Percentiles rank a stretch among this genome's conserved stretches.
Conservation (phyloP, 345 rosid genomes). For the Ceriops zippeliana region DNA sequence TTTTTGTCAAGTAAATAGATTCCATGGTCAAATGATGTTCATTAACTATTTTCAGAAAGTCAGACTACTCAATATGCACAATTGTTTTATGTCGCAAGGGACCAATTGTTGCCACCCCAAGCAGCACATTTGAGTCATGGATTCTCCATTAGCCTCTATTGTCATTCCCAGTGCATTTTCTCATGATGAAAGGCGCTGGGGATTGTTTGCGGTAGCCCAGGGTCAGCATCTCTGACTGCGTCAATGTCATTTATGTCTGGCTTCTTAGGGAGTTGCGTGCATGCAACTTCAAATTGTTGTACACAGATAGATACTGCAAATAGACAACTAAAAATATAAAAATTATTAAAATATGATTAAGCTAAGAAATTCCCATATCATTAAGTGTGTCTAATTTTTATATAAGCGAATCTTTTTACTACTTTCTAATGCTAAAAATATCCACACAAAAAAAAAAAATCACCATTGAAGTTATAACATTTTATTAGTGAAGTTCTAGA, state of each 20-base stretch:
- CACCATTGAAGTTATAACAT: no score
- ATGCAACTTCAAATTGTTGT: constrained; percentile 15
- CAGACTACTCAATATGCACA: no score
- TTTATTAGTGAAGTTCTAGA: no score
- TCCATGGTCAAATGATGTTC: no score
- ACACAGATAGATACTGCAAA: constrained; percentile 44
- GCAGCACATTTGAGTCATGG: constrained; percentile 23
- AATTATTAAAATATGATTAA: no score
- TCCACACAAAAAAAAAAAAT: no score
- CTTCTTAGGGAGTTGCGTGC: constrained; percentile 69
- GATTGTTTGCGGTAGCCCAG: constrained; percentile 50
- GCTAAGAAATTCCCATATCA: constrained; percentile 16
- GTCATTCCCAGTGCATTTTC: constrained; percentile 12
- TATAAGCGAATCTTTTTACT: no score
- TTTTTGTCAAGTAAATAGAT: no score
- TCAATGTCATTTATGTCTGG: constrained; percentile 50
- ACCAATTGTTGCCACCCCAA: not conserved
- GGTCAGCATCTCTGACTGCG: constrained; percentile 48
- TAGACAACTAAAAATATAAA: constrained; percentile 30
- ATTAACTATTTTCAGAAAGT: no score
- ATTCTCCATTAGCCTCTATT: constrained; percentile 36
- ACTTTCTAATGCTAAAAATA: no score
- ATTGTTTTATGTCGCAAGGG: no score
- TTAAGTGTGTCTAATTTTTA: no score
- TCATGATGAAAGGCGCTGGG: constrained; percentile 47